Base-by-base conservation (phyloP, 371 early-diverging fungal genomes). In the Dichotomocladium elegans region DNA sequence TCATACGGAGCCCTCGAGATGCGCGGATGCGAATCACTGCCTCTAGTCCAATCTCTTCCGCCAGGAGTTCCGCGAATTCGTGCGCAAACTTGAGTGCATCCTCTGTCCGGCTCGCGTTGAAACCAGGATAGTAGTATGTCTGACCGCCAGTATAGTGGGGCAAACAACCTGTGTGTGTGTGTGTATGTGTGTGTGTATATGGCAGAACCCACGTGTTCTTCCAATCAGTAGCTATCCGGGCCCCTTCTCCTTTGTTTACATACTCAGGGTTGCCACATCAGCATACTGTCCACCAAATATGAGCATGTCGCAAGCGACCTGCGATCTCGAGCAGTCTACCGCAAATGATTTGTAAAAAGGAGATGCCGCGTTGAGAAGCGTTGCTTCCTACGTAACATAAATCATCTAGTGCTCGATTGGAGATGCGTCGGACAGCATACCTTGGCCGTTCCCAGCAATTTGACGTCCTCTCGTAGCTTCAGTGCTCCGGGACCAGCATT, bases 21-120 rank as follows among this genome's bases (percentile, higher is more conserved):
- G 94, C 92, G 50, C 99, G 85, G 15, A 99, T 88, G 42, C 99
- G 86, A 66, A 99, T 85, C 15, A 99, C 97, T 5, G 96, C 98
- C 58, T 99, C 98, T 37, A 95, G 71, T n/a, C 92, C 96, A 58
- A 94, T 80, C 35, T 90, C 83, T 24, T 90, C 82, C 3, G 87
- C 79, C 37, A 99, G 69, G 63, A 91, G 87, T 47, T 91, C 87
- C 2, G 81, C 65, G 47, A 99, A 68, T 71, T 99, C 99, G 59
- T 81, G 81, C 4, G 87, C 79, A 65, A 98, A 90, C 60, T 97
- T 96, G 60, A 86, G 64, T 0, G 89, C 87, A 61, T 96, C 96
- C 61, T 93, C 91, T 1, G 87, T 72, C 53, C 94, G 84, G 5
- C 80, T 78, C 1, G 94, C 93, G 60, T 91, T 89, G 64, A 98